Conservation (phyloP, 192 early-diverging fungal species). For the Coemansia sp. region DNA sequence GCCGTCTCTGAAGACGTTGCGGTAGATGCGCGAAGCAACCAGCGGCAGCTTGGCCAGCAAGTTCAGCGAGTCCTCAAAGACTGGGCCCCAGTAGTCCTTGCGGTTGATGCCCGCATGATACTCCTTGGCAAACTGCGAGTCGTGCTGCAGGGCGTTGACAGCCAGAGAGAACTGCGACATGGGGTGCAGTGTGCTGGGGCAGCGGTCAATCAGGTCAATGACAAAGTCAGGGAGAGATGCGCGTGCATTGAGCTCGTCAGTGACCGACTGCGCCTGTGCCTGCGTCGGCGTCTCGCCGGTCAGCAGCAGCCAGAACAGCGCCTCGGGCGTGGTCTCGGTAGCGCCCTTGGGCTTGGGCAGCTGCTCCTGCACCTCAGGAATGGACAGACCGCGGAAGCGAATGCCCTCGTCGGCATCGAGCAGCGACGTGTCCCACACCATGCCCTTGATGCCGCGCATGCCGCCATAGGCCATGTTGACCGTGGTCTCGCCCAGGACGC, state of each 20-base stretch:
- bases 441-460: constrained; percentile 99
- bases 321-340: constrained; percentile 94
- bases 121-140: constrained; percentile 94
- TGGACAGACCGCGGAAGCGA: constrained; percentile 94
- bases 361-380: constrained; percentile 92
- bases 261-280: constrained; percentile 87
- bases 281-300: constrained; percentile 95
- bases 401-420: constrained; percentile 98
- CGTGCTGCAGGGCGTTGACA: constrained; percentile 96
- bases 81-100: constrained; percentile 94
- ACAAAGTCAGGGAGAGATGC: constrained; percentile 90
- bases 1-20: constrained; percentile 98
- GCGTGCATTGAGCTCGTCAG: constrained; percentile 96
- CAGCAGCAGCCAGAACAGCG: constrained; percentile 96
- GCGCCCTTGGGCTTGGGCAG: constrained; percentile 88
- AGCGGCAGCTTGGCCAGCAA: constrained; percentile 97
- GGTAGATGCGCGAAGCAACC: constrained; percentile 98
- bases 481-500: constrained; percentile 91
- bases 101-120: constrained; percentile 92
- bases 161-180: constrained; percentile 99
- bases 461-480: constrained; percentile 98
- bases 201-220: constrained; percentile 96
- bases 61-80: constrained; percentile 97
- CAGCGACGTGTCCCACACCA: constrained; percentile 98
- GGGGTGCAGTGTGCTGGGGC: constrained; percentile 97